Evolutionary conservation across 305 asterid genomes (phyloP).

Genomic region (Fraxinus greggii): DNA sequence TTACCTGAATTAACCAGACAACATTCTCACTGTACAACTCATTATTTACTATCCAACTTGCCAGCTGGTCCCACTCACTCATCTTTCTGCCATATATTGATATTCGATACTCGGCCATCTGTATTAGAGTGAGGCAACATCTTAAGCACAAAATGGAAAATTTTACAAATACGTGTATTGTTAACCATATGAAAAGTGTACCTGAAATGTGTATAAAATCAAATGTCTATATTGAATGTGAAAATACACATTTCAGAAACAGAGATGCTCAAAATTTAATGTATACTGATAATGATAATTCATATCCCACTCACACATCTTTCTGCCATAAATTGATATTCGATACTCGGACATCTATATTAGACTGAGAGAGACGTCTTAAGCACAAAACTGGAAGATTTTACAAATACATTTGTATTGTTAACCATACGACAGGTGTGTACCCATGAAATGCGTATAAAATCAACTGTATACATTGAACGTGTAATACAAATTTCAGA

Average conservation of each 20-base stretch:
- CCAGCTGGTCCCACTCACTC: slow-evolving; percentile 98
- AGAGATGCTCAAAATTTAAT: slow-evolving; percentile 1
- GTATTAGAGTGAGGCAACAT: slow-evolving; percentile 33
- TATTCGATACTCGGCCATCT: slow-evolving; percentile 97
- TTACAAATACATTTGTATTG: not conserved
- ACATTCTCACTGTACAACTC: slow-evolving; percentile 87
- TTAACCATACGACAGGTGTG: not conserved
- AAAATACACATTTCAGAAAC: not conserved
- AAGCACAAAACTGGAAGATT: slow-evolving; percentile 11
- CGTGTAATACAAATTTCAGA: not conserved
- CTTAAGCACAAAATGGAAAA: slow-evolving; percentile 17
- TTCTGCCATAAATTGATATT: slow-evolving; percentile 83
- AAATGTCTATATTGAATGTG: not conserved
- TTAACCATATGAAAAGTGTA: not conserved
- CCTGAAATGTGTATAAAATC: not conserved
- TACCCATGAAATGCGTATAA: not conserved
- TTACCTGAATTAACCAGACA: slow-evolving; percentile 98
- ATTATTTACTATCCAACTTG: slow-evolving; percentile 95
- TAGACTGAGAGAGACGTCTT: slow-evolving; percentile 25
- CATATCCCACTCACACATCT: slow-evolving; percentile 90
- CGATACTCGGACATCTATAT: slow-evolving; percentile 94
- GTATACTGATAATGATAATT: not conserved
- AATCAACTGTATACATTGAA: slow-evolving; percentile 7
- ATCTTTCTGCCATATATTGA: slow-evolving; percentile 92
- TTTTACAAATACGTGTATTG: not conserved